Conservation (phyloP, 2,329 filamentous ascomycete genomes). For the Alternaria gansuensis region DNA sequence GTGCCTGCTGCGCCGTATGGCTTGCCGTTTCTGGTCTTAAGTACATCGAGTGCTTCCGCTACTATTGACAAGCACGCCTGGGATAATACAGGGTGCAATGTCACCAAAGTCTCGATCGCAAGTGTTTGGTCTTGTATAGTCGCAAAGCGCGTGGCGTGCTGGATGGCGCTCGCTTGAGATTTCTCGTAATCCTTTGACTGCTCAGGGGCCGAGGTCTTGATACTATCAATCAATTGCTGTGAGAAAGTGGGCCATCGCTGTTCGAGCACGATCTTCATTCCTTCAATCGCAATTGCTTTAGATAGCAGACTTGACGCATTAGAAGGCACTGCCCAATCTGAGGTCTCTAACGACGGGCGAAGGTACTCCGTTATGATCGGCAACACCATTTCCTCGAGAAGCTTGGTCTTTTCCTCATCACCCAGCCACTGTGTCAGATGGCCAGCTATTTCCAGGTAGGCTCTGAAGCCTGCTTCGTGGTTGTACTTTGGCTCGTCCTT, state of each 20-base stretch:
- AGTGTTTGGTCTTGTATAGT: slow-evolving; percentile 57
- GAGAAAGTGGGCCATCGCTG: slow-evolving; percentile 71
- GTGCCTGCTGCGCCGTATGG: slow-evolving; percentile 71
- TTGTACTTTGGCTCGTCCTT: slow-evolving; percentile 79
- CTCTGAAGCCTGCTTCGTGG: slow-evolving; percentile 73
- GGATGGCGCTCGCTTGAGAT: slow-evolving; percentile 74
- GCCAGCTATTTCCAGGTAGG: slow-evolving; percentile 73
- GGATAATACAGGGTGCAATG: slow-evolving; percentile 33
- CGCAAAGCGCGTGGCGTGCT: slow-evolving; percentile 71
- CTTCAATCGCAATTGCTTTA: slow-evolving; percentile 54
- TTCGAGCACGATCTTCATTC: slow-evolving; percentile 60
- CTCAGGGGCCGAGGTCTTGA: slow-evolving; percentile 80
- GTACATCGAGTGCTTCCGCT: slow-evolving; percentile 59
- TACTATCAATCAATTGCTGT: slow-evolving; percentile 67
- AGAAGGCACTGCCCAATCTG: slow-evolving; percentile 62
- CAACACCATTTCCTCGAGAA: slow-evolving; percentile 60
- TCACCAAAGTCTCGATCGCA: slow-evolving; percentile 11
- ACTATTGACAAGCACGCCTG: slow-evolving; percentile 56
- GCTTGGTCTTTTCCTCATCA: slow-evolving; percentile 57
- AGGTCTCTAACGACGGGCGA: slow-evolving; percentile 55
- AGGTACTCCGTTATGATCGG: slow-evolving; percentile 66
- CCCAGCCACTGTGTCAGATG: slow-evolving; percentile 54
- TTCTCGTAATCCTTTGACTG: slow-evolving; percentile 78
- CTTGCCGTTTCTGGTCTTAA: slow-evolving; percentile 68
- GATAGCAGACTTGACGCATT: slow-evolving; percentile 52